Conservation (phyloP, 2,329 filamentous ascomycete species). For the Arthrobotrys entomopaga region DNA sequence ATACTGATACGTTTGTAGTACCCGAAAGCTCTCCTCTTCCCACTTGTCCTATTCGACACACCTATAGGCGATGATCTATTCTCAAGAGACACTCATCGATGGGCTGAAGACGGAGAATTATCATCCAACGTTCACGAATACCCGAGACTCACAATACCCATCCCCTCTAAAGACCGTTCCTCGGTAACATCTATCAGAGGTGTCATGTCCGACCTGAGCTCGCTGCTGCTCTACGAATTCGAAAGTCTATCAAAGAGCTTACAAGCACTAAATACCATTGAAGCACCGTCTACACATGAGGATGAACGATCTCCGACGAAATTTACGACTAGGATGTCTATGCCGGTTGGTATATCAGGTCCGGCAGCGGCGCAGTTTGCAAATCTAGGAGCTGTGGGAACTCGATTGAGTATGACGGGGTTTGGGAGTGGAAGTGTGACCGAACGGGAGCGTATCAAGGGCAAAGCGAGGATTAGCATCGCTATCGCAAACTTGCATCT, state of each 20-base stretch:
- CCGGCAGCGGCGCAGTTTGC: constrained; percentile 68
- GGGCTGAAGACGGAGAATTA: constrained; percentile 44
- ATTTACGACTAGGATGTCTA: constrained; percentile 76
- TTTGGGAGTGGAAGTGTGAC: constrained; percentile 77
- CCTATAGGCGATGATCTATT: constrained; percentile 62
- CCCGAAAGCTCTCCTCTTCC: constrained; percentile 79
- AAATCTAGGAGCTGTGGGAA: constrained; percentile 59
- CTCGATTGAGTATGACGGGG: constrained; percentile 70
- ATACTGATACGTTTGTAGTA: constrained; percentile 68
- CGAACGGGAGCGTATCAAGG: constrained; percentile 81
- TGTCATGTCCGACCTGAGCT: constrained; percentile 81
- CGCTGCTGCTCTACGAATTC: constrained; percentile 78
- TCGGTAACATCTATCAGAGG: constrained; percentile 83
- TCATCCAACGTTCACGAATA: constrained; percentile 55
- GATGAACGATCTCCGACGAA: constrained; percentile 57
- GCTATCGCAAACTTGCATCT: constrained; percentile 87
- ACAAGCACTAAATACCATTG: constrained; percentile 77
- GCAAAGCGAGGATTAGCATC: constrained; percentile 80
- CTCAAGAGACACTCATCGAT: constrained; percentile 63
- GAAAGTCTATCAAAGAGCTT: constrained; percentile 77
- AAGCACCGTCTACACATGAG: constrained; percentile 74
- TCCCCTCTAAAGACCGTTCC: constrained; percentile 75
- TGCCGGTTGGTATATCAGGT: constrained; percentile 73
- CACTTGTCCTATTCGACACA: constrained; percentile 83
- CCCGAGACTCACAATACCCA: constrained; percentile 70